Evolutionary conservation across 768 basidiomycete species (phyloP).

Genomic region (Boletus subparvulus): DNA sequence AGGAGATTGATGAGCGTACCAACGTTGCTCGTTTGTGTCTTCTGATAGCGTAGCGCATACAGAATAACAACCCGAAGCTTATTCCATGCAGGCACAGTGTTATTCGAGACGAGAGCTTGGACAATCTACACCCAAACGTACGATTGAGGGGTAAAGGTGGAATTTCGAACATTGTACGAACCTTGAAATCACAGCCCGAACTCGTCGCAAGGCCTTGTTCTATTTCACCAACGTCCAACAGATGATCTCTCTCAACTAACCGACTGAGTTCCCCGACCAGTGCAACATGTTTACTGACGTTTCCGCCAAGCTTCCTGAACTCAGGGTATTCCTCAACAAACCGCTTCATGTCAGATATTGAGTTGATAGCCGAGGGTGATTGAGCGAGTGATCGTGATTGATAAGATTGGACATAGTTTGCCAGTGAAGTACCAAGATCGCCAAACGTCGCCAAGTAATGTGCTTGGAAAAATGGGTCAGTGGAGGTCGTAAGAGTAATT

Average conservation of each 20-base stretch:
- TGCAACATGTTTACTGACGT: slow-evolving; percentile 98
- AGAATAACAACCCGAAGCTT: slow-evolving; percentile 90
- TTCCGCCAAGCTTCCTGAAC: slow-evolving; percentile 93
- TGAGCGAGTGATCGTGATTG: slow-evolving; percentile 79
- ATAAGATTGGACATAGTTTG: slow-evolving; percentile 92
- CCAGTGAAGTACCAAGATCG: slow-evolving; percentile 88
- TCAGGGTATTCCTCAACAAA: slow-evolving; percentile 99
- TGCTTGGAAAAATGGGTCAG: slow-evolving; percentile 91
- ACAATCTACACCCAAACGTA: slow-evolving; percentile 56
- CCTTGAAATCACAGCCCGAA: slow-evolving; percentile 86
- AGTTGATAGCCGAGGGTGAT: slow-evolving; percentile 80
- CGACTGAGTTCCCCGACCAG: slow-evolving; percentile 94
- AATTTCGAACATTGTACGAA: slow-evolving; percentile 31
- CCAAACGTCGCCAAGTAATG: slow-evolving; percentile 94
- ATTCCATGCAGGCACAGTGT: slow-evolving; percentile 67
- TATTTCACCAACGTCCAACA: slow-evolving; percentile 89
- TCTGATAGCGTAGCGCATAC: slow-evolving; percentile 94
- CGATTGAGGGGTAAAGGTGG: not conserved
- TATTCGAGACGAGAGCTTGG: slow-evolving; percentile 71
- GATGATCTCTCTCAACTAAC: slow-evolving; percentile 79
- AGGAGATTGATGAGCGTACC: slow-evolving; percentile 72
- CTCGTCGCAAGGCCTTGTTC: slow-evolving; percentile 96
- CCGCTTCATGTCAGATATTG: slow-evolving; percentile 93
- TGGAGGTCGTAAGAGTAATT: slow-evolving; percentile 86
- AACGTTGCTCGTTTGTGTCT: slow-evolving; percentile 79